These are phyloP conservation scores for Cytidiella melzeri DNA, from an alignment of 768 basidiomycete genomes.

Conservation along the genomic window DNA sequence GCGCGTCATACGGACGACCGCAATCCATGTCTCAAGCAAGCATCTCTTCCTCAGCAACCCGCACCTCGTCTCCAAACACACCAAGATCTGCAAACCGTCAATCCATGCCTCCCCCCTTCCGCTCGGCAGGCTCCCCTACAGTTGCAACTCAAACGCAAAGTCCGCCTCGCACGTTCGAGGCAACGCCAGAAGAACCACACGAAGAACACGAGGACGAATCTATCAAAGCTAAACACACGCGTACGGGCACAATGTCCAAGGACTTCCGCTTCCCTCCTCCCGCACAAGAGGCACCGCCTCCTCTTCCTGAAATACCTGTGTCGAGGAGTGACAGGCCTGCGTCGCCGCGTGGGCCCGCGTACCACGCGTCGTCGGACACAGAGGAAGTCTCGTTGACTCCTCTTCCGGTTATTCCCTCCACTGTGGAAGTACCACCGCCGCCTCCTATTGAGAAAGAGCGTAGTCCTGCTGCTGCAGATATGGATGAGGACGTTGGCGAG, in stretches of 20 bases:
- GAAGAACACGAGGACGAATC: constrained; percentile 25
- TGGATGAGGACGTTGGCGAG: constrained; percentile 69
- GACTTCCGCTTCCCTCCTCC: constrained; percentile 23
- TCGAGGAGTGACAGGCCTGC: constrained; percentile 23
- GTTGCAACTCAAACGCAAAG: constrained; percentile 20
- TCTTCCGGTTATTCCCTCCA: constrained; percentile 43
- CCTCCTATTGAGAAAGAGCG: constrained; percentile 74
- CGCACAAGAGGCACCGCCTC: constrained; percentile 23
- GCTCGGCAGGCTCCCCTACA: constrained; percentile 39
- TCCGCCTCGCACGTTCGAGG: constrained; percentile 31
- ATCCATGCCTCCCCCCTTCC: constrained; percentile 60
- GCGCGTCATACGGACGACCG: constrained; percentile 41
- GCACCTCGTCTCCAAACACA: constrained; percentile 26
- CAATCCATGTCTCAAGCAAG: constrained; percentile 75
- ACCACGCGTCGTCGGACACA: constrained; percentile 7
- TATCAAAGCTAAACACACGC: constrained; percentile 20
- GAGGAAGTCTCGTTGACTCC: constrained; percentile 13
- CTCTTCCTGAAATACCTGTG: constrained; percentile 21
- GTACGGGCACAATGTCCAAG: constrained; percentile 71
- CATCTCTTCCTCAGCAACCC: constrained; percentile 36
- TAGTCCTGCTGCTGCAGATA: constrained; percentile 33
- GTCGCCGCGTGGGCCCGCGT: constrained; percentile 6
- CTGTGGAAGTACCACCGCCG: constrained; percentile 73
- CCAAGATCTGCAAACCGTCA: constrained; percentile 43
- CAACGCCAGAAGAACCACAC: constrained; percentile 46